Evolutionary conservation across 768 basidiomycete genomes (phyloP), one percentile per base, ranked within the genome.

Genomic region (Cystofilobasidium bisporidii): DNA sequence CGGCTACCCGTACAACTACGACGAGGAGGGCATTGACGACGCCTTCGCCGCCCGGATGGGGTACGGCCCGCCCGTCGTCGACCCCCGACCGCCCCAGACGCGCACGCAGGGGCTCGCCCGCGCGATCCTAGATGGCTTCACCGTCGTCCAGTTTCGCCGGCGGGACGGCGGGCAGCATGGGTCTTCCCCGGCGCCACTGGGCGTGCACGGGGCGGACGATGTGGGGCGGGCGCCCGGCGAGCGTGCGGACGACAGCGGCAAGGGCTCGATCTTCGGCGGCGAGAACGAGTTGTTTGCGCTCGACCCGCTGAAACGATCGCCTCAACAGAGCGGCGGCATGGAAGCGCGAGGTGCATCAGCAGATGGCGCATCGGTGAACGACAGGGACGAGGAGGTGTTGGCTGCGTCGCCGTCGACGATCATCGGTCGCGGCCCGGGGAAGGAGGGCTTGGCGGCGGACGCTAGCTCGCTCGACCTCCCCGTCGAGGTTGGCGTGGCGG

Each of bases 91-190:
- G 73, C 69, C 75, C 3, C 79, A 79, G 67, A 86, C 84, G 60
- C 84, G 89, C 4, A 87, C 90, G 0, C 80, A 83, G n/a, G 92
- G 92, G 10, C 81, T 98, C 61, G 88, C 89, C 1, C 85, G 89
- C 24, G 94, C 94, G 24, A 92, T 98, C 66, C 80, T 98, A 64
- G 93, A 98, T 72, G 96, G 92, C 3, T 98, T 98, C 79, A 92
- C 93, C 5, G 79, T 96, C 70, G 86, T 94, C 78, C 91, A 91
- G 76, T 98, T 92, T 72, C 30, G 36, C 33, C 18, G 36, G 1
- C 59, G 59, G 15, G 38, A 53, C 47, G 43, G 53, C n/a, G 5
- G 41, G 36, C 24, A 24, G 53, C 6, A 33, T n/a, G 17, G 55
- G 30, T n/a, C 43, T 20, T n/a, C n/a, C n/a, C n/a, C 18, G 36